Conservation (phyloP, 2,329 filamentous ascomycete genomes). For the Neofusicoccum laricinum region DNA sequence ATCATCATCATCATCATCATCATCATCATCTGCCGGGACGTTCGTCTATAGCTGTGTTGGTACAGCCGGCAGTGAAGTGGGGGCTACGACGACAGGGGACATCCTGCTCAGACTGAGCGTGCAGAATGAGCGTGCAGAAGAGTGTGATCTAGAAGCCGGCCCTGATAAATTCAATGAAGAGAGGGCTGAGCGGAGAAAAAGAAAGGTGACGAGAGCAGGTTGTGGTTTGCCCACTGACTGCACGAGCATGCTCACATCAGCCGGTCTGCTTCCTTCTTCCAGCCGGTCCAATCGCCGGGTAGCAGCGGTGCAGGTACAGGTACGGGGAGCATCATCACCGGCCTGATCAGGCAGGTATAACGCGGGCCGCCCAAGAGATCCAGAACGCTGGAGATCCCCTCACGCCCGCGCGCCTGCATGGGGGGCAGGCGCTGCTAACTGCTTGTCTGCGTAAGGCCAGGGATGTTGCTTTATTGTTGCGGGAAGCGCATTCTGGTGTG, state of each 20-base stretch:
- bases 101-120: background rate
- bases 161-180: background rate
- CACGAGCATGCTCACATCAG: background rate
- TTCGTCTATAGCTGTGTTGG: background rate
- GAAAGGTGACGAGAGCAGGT: background rate
- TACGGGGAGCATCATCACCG: background rate
- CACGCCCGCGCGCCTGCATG: background rate
- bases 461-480: background rate
- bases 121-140: background rate
- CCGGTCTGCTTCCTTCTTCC: background rate
- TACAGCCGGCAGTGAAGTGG: background rate
- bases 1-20: background rate
- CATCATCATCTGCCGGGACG: background rate
- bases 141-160: background rate
- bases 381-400: slow-evolving; percentile 1
- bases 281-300: background rate
- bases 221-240: background rate
- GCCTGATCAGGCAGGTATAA: slow-evolving; percentile 3
- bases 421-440: background rate
- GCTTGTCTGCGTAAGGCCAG: background rate
- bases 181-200: background rate
- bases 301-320: background rate
- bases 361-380: background rate
- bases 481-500: background rate
- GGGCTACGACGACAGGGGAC: background rate